Evolutionary conservation across 2,329 filamentous ascomycete species (phyloP), one percentile per base, ranked within the genome.

Genomic region (Beauveria medogensis): DNA sequence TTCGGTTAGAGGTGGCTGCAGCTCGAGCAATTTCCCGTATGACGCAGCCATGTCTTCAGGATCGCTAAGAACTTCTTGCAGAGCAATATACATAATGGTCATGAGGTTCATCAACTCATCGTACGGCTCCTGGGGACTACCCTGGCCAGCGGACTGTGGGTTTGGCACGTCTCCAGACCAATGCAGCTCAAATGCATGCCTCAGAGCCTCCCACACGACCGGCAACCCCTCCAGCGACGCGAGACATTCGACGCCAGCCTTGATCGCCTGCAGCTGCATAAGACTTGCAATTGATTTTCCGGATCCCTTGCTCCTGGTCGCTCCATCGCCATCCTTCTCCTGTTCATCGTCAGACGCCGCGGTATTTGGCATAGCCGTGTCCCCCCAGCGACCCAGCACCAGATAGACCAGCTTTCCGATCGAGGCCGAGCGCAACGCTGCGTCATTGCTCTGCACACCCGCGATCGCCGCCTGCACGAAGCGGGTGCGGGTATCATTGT

Each of bases 1-100:
- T 53, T 89, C 82, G 20, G 92, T 80, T 53, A 96, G 73, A 59
- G 83, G 83, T 1, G 91, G 90, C 26, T 85, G 78, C 55, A 91
- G 73, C 10, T 76, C 76, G 63, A 83, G 69, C 5, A 89, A 74
- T 63, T 82, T 79, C 2, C 73, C 69, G 58, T 78, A 74, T 24
- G 81, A 77, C 18, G 71, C 69, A 1, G 70, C 73, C 72, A 85
- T 76, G 55, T 76, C 78, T 22, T 78, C 74, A 0, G 78, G 75
- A 62, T 84, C 78, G 64, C 79, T 80, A 37, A 87, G 70, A 3
- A 78, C 75, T 63, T 80, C 77, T 69, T 87, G 84, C 61, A 88
- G 78, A 24, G 78, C 71, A 66, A 86, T 77, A 65, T 86, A 87
- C 73, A 86, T 77, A 55, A 85, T 81, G 12, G 83, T 86, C 77